phyloP scores from a whole-genome alignment of 2,329 filamentous ascomycete genomes.

The Trichoderma arundinaceum region DNA sequence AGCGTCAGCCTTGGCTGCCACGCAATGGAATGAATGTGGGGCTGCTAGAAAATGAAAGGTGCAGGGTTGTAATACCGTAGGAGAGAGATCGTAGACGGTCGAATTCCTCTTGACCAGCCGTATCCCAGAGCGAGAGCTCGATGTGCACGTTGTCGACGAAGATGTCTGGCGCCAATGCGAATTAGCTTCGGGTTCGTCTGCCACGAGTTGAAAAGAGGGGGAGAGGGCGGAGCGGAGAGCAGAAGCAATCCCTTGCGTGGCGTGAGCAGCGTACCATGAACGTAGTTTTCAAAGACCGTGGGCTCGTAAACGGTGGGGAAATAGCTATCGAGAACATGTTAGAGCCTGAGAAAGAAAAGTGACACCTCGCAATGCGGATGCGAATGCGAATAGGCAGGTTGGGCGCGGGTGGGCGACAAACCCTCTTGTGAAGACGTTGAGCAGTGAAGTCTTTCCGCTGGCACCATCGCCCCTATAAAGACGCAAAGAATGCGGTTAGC shows the following conservation, averaged over 20 bases:
- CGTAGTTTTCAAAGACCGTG: conserved; percentile 98
- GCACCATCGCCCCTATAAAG: conserved; percentile 83
- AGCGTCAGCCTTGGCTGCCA: conserved; percentile 22
- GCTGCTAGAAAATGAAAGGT: not conserved
- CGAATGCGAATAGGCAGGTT: conserved; percentile 4
- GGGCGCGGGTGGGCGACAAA: conserved; percentile 51
- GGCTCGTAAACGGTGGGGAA: conserved; percentile 99
- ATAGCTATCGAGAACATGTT: conserved; percentile 63
- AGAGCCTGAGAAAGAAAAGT: conserved; percentile 31
- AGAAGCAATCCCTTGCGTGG: not conserved
- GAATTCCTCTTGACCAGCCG: conserved; percentile 98
- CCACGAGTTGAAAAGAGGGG: not conserved
- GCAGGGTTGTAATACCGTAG: conserved; percentile 66
- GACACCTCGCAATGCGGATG: conserved; percentile 9
- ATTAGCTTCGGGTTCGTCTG: not conserved
- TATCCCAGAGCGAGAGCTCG: conserved; percentile 97
- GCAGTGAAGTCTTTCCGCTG: conserved; percentile 92
- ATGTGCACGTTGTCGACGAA: conserved; percentile 98
- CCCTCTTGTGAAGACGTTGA: conserved; percentile 99
- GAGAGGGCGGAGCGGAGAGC: not conserved
- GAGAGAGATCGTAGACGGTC: conserved; percentile 93
- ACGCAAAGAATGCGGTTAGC: conserved; percentile 14
- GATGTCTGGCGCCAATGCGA: conserved; percentile 69
- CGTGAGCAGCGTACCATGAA: conserved; percentile 72
- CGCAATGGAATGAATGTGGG: conserved; percentile 16